These are phyloP conservation scores for Rubroshorea leprosula DNA, from an alignment of 345 rosid species.

Conservation along the genomic window DNA sequence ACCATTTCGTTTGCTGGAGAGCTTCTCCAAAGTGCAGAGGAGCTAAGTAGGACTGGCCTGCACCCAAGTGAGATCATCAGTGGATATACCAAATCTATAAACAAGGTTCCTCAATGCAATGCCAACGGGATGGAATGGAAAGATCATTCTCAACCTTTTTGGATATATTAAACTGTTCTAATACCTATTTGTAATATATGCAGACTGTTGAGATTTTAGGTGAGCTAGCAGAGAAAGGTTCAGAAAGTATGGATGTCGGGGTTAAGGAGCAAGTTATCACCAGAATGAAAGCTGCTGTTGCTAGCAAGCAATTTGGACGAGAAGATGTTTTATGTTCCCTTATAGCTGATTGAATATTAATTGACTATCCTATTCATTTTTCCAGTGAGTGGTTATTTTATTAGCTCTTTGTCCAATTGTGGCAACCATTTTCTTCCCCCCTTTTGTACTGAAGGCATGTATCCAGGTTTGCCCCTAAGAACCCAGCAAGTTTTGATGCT, in stretches of 20 bases:
- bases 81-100: slow-evolving; percentile 74
- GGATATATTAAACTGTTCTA: neutral
- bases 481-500: slow-evolving; percentile 84
- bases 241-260: slow-evolving; percentile 95
- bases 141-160: neutral
- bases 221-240: slow-evolving; percentile 79
- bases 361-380: slow-evolving; percentile 3
- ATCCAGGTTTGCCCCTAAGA: slow-evolving; percentile 96
- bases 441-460: slow-evolving; percentile 58
- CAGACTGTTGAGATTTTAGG: slow-evolving; percentile 62
- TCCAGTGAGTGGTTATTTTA: slow-evolving; percentile 8
- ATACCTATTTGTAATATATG: neutral
- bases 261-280: slow-evolving; percentile 61
- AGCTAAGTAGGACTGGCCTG: slow-evolving; percentile 88
- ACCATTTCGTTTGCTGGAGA: slow-evolving; percentile 90
- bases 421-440: neutral
- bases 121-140: neutral
- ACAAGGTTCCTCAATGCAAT: slow-evolving; percentile 36
- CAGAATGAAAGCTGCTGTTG: slow-evolving; percentile 93
- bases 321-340: slow-evolving; percentile 74
- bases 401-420: neutral
- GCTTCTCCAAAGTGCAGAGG: slow-evolving; percentile 90
- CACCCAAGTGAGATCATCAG: slow-evolving; percentile 97
- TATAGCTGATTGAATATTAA: slow-evolving; percentile 59
- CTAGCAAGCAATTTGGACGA: slow-evolving; percentile 96